Evolutionary conservation across 2,329 filamentous ascomycete genomes (phyloP), one percentile per base, ranked within the genome.

Genomic region (Emergomyces pasteurianus): DNA sequence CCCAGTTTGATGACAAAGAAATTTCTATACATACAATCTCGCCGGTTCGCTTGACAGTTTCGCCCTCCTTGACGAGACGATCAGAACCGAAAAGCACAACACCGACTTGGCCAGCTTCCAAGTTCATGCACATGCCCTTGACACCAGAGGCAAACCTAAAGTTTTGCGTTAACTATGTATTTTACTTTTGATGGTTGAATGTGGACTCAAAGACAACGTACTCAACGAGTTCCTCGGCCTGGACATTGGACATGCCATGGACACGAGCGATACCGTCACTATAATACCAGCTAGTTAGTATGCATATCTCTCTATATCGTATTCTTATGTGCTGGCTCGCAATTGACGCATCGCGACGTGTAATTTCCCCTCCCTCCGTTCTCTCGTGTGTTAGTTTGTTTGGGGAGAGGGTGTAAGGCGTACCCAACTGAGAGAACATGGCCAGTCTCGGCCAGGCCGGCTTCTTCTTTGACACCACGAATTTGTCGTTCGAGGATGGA

Each of bases 91-190:
- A 99, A 76, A 99, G 86, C 86, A 99, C 94, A 75, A 99, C 92
- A 96, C 94, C 94, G 83, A 99, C 94, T 82, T 97, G 94, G 79
- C 94, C 94, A 80, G 94, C 94, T 84, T 99, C 94, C 81, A 99
- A 87, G 89, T 99, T 99, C 92, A 99, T 97, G 90, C 92, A 97
- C 94, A 99, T 99, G 80, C 94, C 94, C 88, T 97, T 97, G 81
- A 97, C 94, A 80, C 94, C 94, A 69, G 94, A 99, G 74, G 94
- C 90, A 84, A 99, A 99, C 85, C 92, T 96, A 69, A 63, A 14
- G 26, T 18, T 26, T 16, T 21, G 64, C 62, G 62, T 63, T 72
- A 67, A 70, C 67, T 68, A 61, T 58, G 66, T 68, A 60, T 53
- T 12, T 63, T 62, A 63, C 58, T 56, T 63, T 60, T 36, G 62